Base-by-base conservation (phyloP, 2,329 filamentous ascomycete species). In the Karstenula rhodostoma region DNA sequence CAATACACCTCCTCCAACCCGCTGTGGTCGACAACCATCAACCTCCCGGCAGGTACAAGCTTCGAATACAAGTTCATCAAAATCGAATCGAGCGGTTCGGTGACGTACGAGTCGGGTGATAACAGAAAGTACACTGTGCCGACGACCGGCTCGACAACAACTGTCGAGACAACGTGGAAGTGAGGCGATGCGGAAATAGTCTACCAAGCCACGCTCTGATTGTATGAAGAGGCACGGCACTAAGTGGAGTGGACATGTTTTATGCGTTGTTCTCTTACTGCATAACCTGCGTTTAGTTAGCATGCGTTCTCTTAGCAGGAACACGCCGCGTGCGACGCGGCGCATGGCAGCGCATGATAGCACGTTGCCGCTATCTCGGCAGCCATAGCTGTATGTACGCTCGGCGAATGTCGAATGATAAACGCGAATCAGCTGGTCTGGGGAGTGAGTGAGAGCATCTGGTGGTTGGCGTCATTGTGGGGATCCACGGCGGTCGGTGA, bases 51-150 rank as follows among this genome's bases (percentile, higher is more conserved):
- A 1, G 82, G 80, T 0, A 72, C 78, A 60, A 76, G 67, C 12
- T 73, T 83, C n/a, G 76, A 67, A 55, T 85, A 84, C 63, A 78
- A 78, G 63, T 85, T 83, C 63, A 79, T 81, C 27, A 73, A 78
- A 25, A 74, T 81, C 61, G 76, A 84, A 67, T 77, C 82, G 62
- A 82, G 77, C 61, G 77, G 76, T 0, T 75, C 81, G 57, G 79
- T 78, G 33, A 78, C 83, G 9, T 83, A 79, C 62, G 83, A 85
- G 75, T 75, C 72, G 9, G 70, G 67, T 12, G 63, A 64, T 0
- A 83, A 84, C 59, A 67, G 82, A 13, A 79, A 75, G 4, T 71
- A 84, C 8, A 73, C 73, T 3, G 73, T 74, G 13, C 67, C 69
- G 10, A 68, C 56, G 42, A 64, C 65, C 3, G 73, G 72, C 44